phyloP scores from a whole-genome alignment of 768 basidiomycete species.

The Suillus fuscotomentosus region DNA sequence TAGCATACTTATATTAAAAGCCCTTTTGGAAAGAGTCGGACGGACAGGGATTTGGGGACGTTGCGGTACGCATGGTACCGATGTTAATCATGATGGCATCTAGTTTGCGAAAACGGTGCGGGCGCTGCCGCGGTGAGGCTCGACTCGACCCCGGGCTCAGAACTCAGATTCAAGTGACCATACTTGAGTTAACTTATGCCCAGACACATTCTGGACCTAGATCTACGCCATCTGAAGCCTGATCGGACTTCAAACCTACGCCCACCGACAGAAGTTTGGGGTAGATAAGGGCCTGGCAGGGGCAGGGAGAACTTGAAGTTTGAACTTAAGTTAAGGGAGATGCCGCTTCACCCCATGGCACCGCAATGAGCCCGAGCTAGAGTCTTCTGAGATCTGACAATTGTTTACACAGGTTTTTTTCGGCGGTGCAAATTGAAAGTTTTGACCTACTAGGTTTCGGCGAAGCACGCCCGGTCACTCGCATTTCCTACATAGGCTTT shows the following conservation, averaged over 20 bases:
- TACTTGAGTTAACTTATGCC: no score
- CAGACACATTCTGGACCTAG: background rate
- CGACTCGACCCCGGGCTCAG: background rate
- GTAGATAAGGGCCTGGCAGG: background rate
- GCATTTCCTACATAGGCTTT: no score
- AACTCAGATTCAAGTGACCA: background rate
- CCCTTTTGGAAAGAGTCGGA: background rate
- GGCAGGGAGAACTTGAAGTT: no score
- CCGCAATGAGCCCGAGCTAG: background rate
- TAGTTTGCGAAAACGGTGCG: no score
- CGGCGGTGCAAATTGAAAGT: background rate
- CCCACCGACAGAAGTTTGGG: background rate
- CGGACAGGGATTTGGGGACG: background rate
- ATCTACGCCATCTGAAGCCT: no score
- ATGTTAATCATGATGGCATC: background rate
- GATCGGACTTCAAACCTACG: background rate
- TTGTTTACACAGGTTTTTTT: background rate
- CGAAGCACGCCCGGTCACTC: background rate
- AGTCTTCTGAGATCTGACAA: background rate
- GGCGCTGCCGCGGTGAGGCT: background rate
- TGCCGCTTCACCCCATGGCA: background rate
- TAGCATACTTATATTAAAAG: background rate
- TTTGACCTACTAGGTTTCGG: background rate
- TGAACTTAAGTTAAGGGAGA: no score
- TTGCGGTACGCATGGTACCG: background rate